Evolutionary conservation across 2,329 filamentous ascomycete genomes (phyloP).

Genomic region (Fonsecaea erecta): DNA sequence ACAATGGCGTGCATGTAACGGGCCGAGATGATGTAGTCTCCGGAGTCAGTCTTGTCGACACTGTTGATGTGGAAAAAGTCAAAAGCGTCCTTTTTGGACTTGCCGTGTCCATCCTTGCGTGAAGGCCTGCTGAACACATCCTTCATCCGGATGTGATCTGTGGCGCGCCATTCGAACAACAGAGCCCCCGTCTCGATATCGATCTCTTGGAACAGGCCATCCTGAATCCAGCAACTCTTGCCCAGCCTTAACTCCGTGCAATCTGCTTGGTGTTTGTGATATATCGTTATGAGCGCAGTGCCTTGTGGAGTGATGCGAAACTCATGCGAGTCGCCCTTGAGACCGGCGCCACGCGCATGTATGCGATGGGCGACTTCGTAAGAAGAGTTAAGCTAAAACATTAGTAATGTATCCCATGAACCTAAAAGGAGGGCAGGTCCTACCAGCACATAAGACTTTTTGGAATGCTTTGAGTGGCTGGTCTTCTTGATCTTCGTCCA

Average conservation of each 20-base stretch:
- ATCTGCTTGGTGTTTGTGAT: constrained; percentile 30
- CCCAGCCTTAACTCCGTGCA: constrained; percentile 21
- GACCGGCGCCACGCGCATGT: constrained; percentile 24
- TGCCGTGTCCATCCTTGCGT: constrained; percentile 18
- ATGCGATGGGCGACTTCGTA: constrained; percentile 34
- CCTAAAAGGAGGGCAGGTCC: constrained; percentile 43
- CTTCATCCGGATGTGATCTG: constrained; percentile 41
- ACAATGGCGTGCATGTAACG: constrained; percentile 56
- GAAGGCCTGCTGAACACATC: constrained; percentile 26
- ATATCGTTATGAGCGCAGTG: constrained; percentile 33
- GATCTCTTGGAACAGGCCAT: constrained; percentile 51
- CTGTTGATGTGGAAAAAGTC: constrained; percentile 65
- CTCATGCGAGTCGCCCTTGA: constrained; percentile 36
- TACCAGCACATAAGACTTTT: constrained; percentile 44
- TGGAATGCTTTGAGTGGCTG: constrained; percentile 54
- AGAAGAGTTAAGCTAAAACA: constrained; percentile 48
- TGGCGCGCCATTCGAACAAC: constrained; percentile 54
- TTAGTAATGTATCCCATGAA: constrained; percentile 47
- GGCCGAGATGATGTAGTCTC: constrained; percentile 61
- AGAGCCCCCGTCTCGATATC: constrained; percentile 50
- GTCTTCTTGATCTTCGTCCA: constrained; percentile 54
- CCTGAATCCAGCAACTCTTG: constrained; percentile 46
- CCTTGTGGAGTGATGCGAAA: constrained; percentile 31
- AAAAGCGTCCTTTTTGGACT: constrained; percentile 42
- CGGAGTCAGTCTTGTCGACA: constrained; percentile 56